Evolutionary conservation across 108 stramenopile genomes (phyloP).

Genomic region (Skeletonema grethae): DNA sequence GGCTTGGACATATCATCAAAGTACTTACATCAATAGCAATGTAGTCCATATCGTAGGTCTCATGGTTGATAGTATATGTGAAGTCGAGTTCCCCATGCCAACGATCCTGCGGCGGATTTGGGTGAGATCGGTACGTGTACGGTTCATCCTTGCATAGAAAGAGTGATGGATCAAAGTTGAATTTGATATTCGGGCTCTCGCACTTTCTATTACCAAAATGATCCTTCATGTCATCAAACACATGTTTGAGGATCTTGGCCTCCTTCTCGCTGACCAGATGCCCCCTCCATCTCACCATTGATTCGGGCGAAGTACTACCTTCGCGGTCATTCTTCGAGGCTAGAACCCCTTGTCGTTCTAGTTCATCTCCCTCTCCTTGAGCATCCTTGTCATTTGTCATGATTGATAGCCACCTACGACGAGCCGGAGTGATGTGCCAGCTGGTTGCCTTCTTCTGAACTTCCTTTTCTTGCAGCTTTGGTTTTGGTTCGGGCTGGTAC

Average conservation of each 20-base stretch:
- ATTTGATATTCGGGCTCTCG: background rate
- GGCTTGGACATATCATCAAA: background rate
- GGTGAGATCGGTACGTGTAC: background rate
- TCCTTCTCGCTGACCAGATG: background rate
- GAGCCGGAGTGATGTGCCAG: background rate
- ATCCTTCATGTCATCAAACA: slow-evolving; percentile 1
- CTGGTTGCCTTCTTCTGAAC: background rate
- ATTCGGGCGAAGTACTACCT: background rate
- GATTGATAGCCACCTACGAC: background rate
- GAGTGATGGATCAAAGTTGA: slow-evolving; percentile 4
- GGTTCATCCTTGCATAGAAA: background rate
- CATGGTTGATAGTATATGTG: background rate
- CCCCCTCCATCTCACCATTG: slow-evolving; percentile 1
- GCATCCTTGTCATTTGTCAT: background rate
- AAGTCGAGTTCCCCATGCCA: slow-evolving; percentile 3
- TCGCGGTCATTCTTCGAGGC: background rate
- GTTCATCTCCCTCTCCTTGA: background rate
- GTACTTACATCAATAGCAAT: slow-evolving; percentile 1
- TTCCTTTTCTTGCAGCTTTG: background rate
- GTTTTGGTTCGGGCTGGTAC: background rate
- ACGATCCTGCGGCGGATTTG: background rate
- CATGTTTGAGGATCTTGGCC: slow-evolving; percentile 5
- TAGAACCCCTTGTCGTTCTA: background rate
- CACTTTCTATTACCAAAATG: slow-evolving; percentile 4
- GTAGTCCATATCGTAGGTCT: slow-evolving; percentile 4